phyloP scores from a whole-genome alignment of 1,284 basidiomycete species.

The Heimioporus retisporus region DNA sequence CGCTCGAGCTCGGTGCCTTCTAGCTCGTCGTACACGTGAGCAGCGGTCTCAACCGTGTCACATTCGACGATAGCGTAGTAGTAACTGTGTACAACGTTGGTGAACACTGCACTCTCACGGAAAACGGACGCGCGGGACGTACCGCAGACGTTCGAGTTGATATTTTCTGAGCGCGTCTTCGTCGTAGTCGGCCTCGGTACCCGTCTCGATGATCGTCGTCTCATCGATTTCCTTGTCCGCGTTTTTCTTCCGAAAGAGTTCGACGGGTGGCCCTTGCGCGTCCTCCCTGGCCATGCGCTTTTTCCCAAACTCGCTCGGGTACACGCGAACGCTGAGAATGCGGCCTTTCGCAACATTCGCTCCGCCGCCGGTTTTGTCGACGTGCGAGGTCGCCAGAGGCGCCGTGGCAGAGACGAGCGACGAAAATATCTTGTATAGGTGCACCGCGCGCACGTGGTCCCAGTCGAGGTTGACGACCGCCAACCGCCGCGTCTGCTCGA shows the following conservation, averaged over 20 bases:
- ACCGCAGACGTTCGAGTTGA: constrained; percentile 95
- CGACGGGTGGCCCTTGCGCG: constrained; percentile 86
- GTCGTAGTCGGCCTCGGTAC: constrained; percentile 81
- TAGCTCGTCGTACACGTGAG: constrained; percentile 88
- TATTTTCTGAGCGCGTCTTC: constrained; percentile 93
- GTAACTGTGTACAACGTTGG: constrained; percentile 68
- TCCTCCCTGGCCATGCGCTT: constrained; percentile 86
- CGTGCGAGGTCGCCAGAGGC: constrained; percentile 37
- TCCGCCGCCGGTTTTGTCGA: constrained; percentile 20
- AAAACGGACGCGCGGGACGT: constrained; percentile 35
- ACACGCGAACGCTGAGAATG: constrained; percentile 84
- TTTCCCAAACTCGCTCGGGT: constrained; percentile 96
- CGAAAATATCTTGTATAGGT: constrained; percentile 95
- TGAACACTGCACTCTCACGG: constrained; percentile 1
- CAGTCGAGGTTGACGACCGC: constrained; percentile 99
- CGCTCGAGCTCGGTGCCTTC: constrained; percentile 96
- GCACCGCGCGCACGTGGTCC: constrained; percentile 94
- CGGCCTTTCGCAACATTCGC: constrained; percentile 61
- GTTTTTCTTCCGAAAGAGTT: constrained; percentile 77
- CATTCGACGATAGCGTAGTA: constrained; percentile 98
- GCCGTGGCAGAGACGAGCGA: constrained; percentile 77
- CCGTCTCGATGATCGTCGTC: constrained; percentile 73
- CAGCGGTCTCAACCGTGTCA: constrained; percentile 82
- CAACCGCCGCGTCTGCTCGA: constrained; percentile 75
- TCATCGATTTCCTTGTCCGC: constrained; percentile 69